These are phyloP conservation scores for Suaeda aralocaspica DNA, from an alignment of 148 eudicot species.

Conservation along the genomic window DNA sequence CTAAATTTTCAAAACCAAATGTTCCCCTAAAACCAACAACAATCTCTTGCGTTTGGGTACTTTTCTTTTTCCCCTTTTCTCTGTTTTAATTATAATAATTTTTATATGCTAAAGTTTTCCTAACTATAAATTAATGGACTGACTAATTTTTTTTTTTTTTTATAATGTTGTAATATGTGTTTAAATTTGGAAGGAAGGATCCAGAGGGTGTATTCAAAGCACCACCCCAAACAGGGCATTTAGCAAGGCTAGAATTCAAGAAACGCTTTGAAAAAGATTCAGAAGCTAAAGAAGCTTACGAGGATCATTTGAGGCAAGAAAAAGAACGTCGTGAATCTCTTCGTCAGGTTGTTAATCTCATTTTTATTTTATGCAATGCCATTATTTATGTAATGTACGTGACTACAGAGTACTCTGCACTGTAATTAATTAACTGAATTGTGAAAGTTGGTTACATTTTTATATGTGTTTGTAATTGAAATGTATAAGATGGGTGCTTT, in stretches of 20 bases:
- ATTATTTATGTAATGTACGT: too few species aligned
- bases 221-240: constrained; percentile 62
- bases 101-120: too few species aligned
- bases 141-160: background rate
- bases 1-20: constrained; percentile 25
- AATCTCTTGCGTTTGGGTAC: constrained; percentile 80
- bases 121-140: background rate
- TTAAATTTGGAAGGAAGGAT: constrained; percentile 51
- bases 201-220: constrained; percentile 75
- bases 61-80: background rate
- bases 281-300: constrained; percentile 67
- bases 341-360: constrained; percentile 43
- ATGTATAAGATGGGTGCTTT: constrained; percentile 14
- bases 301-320: constrained; percentile 65
- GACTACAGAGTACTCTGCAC: background rate
- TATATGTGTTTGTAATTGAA: constrained; percentile 1
- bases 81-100: background rate
- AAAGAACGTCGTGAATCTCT: constrained; percentile 57
- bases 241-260: constrained; percentile 60
- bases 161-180: background rate
- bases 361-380: background rate
- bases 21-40: too few species aligned
- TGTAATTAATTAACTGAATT: background rate
- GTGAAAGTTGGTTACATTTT: background rate
- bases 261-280: constrained; percentile 60